Conservation (phyloP, 768 basidiomycete genomes). For the Amanita fuliginea region DNA sequence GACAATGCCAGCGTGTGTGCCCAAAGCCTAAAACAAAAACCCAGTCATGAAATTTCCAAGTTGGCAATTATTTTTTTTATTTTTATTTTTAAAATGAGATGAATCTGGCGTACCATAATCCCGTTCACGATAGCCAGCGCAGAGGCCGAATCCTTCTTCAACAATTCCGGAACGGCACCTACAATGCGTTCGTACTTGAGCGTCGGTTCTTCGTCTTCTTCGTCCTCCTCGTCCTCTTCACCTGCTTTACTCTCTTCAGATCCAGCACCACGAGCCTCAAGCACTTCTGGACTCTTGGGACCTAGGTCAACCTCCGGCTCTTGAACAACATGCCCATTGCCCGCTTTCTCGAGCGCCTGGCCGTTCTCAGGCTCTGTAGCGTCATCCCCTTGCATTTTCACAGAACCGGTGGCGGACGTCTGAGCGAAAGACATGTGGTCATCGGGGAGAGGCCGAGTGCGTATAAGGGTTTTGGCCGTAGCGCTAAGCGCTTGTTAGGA, state of each 20-base stretch:
- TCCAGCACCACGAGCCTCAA: not conserved
- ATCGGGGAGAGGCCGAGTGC: not conserved
- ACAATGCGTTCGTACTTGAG: constrained; percentile 84
- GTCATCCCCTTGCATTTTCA: not conserved
- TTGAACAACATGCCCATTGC: not conserved
- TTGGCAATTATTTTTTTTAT: too few species aligned
- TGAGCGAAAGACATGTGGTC: constrained; percentile 2
- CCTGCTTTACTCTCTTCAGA: constrained; percentile 8
- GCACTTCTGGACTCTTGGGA: constrained; percentile 3
- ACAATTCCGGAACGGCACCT: constrained; percentile 60
- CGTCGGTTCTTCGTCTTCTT: constrained; percentile 84
- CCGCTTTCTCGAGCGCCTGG: not conserved
- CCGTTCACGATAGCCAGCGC: constrained; percentile 68
- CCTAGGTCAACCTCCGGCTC: not conserved
- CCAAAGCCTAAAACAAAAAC: constrained; percentile 58
- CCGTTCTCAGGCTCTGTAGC: not conserved
- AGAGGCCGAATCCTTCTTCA: constrained; percentile 86
- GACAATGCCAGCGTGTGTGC: constrained; percentile 89
- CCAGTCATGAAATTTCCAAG: not conserved
- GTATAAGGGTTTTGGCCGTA: not conserved
- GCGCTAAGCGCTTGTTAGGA: too few species aligned
- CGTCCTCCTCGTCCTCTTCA: constrained; percentile 44
- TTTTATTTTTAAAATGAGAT: not conserved
- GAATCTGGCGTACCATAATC: constrained; percentile 39
- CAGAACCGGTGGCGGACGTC: not conserved